Evolutionary conservation across 257 asterid genomes (phyloP).

Genomic region (Haberlea rhodopensis): DNA sequence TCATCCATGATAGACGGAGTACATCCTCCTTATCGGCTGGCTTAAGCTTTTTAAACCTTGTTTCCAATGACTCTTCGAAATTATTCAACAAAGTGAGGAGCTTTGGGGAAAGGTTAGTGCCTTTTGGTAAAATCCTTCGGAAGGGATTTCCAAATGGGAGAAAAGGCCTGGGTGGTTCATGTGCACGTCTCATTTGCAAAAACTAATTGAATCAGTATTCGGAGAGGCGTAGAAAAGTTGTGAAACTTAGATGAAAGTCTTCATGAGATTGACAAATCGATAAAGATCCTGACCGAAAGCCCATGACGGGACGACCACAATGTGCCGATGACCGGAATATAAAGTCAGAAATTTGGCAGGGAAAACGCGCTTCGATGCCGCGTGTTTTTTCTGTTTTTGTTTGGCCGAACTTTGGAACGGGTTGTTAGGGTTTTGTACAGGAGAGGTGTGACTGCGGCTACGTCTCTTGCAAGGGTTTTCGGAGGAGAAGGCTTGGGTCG

Average conservation of each 20-base stretch:
- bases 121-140: constrained; percentile 62
- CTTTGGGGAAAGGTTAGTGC: constrained; percentile 54
- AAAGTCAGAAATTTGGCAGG: no score
- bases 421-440: no score
- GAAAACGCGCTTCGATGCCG: no score
- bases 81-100: constrained; percentile 54
- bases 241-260: constrained; percentile 25
- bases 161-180: constrained; percentile 55
- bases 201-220: constrained; percentile 33
- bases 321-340: no score
- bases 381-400: no score
- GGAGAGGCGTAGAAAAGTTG: constrained; percentile 35
- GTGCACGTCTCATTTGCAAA: constrained; percentile 56
- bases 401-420: no score
- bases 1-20: constrained; percentile 74
- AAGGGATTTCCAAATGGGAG: constrained; percentile 80
- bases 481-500: no score
- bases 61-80: constrained; percentile 64
- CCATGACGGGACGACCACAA: no score
- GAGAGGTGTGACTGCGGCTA: no score
- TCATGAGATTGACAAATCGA: no score
- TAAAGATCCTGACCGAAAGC: no score
- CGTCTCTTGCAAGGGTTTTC: no score
- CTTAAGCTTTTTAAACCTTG: constrained; percentile 56
- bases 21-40: constrained; percentile 58